Base-by-base conservation (phyloP, 768 basidiomycete species). In the Grammothele lineata region DNA sequence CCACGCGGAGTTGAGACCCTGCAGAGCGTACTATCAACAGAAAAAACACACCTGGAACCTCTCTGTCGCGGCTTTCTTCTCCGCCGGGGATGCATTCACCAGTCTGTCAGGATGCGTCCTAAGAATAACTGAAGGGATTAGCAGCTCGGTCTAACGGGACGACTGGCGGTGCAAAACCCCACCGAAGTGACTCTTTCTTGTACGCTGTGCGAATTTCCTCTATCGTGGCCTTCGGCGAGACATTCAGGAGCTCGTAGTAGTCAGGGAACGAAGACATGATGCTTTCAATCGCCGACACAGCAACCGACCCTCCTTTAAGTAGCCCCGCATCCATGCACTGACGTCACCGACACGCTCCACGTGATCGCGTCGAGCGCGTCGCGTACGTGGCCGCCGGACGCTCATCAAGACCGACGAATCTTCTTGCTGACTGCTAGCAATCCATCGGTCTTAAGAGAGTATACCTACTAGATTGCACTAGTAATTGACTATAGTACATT, bases 41-140 rank as follows among this genome's bases (percentile, higher is more conserved):
- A 27, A 10, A 33, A 30, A 40, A 56, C 63, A 5, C 54, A 83
- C 89, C 73, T 92, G 91, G 64, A 94, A 95, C 46, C 75, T 74
- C 64, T 92, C 92, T 2, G 93, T 96, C 0, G 92, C 84, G 12
- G 58, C 62, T 57, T 76, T 77, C 65, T 77, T 86, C 64, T 93
- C 86, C n/a, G 72, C 71, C 17, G 79, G 72, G 4, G 79, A 80
- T 3, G 81, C 87, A 50, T 82, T 86, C 15, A 70, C 71, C 19
- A 93, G 70, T 54, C 93, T 73, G 63, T 96, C 93, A 3, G 93
- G 93, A 63, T 96, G 93, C 1, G 90, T 93, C 66, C 87, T 92
- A n/a, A n/a, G 51, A 15, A 52, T 32, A 19, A 50, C 55, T 53
- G 43, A 40, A 47, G 48, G 57, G 47, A 65, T 62, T 32, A 54